Evolutionary conservation across 1,284 basidiomycete species (phyloP).

Genomic region (Prillingera fragicola): DNA sequence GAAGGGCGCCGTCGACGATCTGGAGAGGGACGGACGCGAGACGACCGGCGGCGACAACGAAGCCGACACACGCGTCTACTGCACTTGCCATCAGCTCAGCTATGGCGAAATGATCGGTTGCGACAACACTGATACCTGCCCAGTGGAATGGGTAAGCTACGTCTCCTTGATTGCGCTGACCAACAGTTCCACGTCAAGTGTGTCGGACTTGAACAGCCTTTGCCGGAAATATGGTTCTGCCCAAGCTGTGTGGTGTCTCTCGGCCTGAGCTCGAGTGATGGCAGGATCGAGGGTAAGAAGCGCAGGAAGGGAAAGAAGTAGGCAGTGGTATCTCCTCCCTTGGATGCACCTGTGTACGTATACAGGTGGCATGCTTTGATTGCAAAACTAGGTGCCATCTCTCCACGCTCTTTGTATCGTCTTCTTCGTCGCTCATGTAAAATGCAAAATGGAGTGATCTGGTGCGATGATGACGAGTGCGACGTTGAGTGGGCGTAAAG

Average conservation of each 20-base stretch:
- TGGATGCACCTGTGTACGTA: background rate
- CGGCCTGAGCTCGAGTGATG: background rate
- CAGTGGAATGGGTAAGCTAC: no score
- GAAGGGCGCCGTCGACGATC: conserved; percentile 26
- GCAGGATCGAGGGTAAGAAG: background rate
- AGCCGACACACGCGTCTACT: conserved; percentile 67
- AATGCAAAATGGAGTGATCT: no score
- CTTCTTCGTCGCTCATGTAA: no score
- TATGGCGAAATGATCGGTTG: conserved; percentile 82
- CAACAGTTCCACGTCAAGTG: no score
- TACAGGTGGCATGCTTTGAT: conserved; percentile 51
- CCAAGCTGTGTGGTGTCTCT: background rate
- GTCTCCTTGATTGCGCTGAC: no score
- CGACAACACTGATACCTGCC: no score
- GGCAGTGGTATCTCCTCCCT: no score
- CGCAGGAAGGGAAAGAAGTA: background rate
- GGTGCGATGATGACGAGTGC: conserved; percentile 84
- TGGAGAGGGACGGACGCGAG: conserved; percentile 50
- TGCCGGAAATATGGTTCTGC: background rate
- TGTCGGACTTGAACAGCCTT: conserved; percentile 71
- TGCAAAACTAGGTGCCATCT: no score
- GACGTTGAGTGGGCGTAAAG: conserved; percentile 73
- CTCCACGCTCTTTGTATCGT: no score
- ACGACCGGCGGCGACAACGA: conserved; percentile 46
- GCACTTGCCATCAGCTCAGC: conserved; percentile 77